A percentile compares a stretch with the other conserved stretches of the same genome.
Conservation (phyloP, 768 basidiomycete species). For the Russula foetens region DNA sequence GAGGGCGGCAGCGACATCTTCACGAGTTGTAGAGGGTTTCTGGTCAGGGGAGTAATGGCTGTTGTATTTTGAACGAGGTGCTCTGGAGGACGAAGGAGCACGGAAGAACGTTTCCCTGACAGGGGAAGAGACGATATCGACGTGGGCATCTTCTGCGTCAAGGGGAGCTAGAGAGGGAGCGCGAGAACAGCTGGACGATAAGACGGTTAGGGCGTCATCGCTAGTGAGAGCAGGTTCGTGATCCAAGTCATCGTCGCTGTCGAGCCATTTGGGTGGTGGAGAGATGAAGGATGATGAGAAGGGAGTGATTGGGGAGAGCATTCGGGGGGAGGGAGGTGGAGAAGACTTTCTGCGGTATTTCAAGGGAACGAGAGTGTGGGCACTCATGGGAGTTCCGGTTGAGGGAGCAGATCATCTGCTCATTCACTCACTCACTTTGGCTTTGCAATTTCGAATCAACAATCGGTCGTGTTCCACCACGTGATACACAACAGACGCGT, state of each 20-base stretch:
- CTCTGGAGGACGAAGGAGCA: neutral
- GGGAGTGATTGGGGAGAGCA: slow-evolving; percentile 3
- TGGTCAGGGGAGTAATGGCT: neutral
- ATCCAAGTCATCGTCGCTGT: slow-evolving; percentile 16
- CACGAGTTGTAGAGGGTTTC: no score
- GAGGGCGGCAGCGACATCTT: slow-evolving; percentile 17
- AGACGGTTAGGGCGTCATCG: slow-evolving; percentile 14
- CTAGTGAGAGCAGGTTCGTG: slow-evolving; percentile 17
- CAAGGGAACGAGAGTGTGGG: neutral
- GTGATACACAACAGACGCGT: neutral
- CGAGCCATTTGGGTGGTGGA: slow-evolving; percentile 11
- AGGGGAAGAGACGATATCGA: slow-evolving; percentile 18
- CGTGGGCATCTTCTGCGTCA: slow-evolving; percentile 12
- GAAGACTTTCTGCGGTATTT: slow-evolving; percentile 14
- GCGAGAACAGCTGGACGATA: slow-evolving; percentile 10
- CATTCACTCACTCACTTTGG: no score
- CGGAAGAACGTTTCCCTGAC: slow-evolving; percentile 12
- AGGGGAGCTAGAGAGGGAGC: slow-evolving; percentile 13
- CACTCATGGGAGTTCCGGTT: neutral
- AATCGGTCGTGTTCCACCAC: neutral
- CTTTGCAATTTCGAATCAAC: neutral
- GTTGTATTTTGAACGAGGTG: neutral
- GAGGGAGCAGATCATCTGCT: neutral
- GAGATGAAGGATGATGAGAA: neutral
- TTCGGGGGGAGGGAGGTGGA: slow-evolving; percentile 2